Conservation (phyloP, 768 basidiomycete genomes). For the Hygrophorus pudorinus region DNA sequence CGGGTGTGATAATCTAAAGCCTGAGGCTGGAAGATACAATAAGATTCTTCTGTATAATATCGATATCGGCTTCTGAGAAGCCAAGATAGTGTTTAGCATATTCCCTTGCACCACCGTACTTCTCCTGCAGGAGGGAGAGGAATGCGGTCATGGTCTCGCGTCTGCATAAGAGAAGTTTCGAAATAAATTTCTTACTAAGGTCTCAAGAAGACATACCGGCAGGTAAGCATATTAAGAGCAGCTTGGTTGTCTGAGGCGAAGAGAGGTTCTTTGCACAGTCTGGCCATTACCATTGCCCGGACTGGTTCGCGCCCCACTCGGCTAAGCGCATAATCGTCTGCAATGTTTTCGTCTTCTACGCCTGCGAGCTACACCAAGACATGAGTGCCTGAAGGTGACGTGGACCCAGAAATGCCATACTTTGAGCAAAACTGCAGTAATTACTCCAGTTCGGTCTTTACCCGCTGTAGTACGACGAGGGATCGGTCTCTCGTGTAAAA, state of each 20-base stretch:
- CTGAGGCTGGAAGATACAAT: constrained; percentile 23
- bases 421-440: constrained; percentile 64
- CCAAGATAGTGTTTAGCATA: constrained; percentile 50
- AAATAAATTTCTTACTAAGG: not conserved
- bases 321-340: constrained; percentile 69
- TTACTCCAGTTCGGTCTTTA: constrained; percentile 73
- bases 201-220: constrained; percentile 37
- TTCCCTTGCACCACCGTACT: constrained; percentile 58
- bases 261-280: constrained; percentile 59
- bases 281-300: constrained; percentile 56
- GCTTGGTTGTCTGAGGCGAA: constrained; percentile 68
- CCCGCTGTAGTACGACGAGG: constrained; percentile 33
- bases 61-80: constrained; percentile 55
- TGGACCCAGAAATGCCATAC: constrained; percentile 23
- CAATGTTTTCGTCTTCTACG: constrained; percentile 53
- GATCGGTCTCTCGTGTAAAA: not conserved
- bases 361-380: constrained; percentile 51
- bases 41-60: constrained; percentile 47
- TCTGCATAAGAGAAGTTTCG: constrained; percentile 23
- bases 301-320: constrained; percentile 74
- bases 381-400: not conserved
- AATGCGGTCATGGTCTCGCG: constrained; percentile 72
- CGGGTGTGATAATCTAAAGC: constrained; percentile 4
- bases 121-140: constrained; percentile 45
- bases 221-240: constrained; percentile 76